These are phyloP conservation scores for Pseudonitzschia multistriata DNA, from an alignment of 108 stramenopile genomes.

Conservation along the genomic window DNA sequence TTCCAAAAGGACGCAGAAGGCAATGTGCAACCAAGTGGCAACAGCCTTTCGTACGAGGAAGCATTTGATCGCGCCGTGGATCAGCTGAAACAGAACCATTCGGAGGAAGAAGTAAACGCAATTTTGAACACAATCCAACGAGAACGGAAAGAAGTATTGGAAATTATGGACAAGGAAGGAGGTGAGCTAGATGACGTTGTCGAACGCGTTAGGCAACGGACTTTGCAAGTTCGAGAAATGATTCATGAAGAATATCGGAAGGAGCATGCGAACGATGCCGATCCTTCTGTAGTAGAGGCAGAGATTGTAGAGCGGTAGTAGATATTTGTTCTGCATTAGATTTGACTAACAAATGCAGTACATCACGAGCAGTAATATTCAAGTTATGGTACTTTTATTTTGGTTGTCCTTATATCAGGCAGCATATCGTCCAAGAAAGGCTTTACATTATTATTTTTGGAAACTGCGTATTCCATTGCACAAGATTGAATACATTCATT, in stretches of 20 bases:
- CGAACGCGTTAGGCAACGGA: constrained; percentile 51
- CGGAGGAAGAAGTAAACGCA: constrained; percentile 71
- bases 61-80: constrained; percentile 61
- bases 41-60: constrained; percentile 41
- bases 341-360: too few species aligned
- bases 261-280: constrained; percentile 7
- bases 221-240: constrained; percentile 58
- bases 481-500: too few species aligned
- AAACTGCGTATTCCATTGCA: too few species aligned
- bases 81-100: constrained; percentile 54
- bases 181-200: constrained; percentile 44
- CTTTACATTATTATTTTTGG: too few species aligned
- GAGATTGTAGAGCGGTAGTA: constrained; percentile 24
- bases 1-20: constrained; percentile 42
- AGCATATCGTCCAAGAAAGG: too few species aligned
- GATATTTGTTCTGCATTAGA: too few species aligned
- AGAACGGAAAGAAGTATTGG: constrained; percentile 69
- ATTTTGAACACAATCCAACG: constrained; percentile 66
- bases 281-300: constrained; percentile 18
- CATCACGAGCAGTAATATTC: too few species aligned
- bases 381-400: too few species aligned
- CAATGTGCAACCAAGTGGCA: constrained; percentile 32
- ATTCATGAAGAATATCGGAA: constrained; percentile 50
- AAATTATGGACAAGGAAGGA: constrained; percentile 74
- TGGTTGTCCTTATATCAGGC: too few species aligned